Base-by-base conservation (phyloP, 192 early-diverging fungal species). In the Backusella tarrabulga region DNA sequence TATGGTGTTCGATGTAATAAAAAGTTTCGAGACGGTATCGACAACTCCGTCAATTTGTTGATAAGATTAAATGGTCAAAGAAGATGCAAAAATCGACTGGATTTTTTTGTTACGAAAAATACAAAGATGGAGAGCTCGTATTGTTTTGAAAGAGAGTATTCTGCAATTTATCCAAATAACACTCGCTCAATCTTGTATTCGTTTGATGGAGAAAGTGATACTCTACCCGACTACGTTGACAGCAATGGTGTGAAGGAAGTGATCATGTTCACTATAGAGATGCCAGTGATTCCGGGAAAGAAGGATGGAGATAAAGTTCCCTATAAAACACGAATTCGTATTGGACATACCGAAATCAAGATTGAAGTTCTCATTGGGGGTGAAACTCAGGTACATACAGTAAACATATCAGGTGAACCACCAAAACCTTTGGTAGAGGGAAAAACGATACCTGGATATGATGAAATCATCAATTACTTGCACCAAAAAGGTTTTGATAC, bases 1-100 rank as follows among this genome's bases (percentile, higher is more conserved):
- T 83, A 83, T 63, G 82, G 76, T 76, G 76, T 83, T 9, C 56
- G 56, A 60, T 60, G 56, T 8, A 60, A 60, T 26, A 60, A 60
- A 26, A 60, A 60, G 23, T 60, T 60, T 60, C 19, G 56, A 26
- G 56, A 60, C 4, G 21, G 23, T 26, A 26, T 60, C 11, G 56
- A 60, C 11, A 23, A 60, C 19, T 23, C 56, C 12, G 21, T 8
- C 56, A 26, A 60, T 26, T 11, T 60, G 11, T 2, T 60, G 12
- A 9, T 60, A 60, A 26, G 56, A 60, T 2, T 12, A 26, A 26
- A 60, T 3, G 56, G 56, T 2, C 56, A 60, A 60, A 19, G 56
- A 60, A 60, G 23, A 26, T 60, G 56, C 4, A 60, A 3, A 60
- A 60, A 60, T 60, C 21, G 56, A 12, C 23, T 60, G 11, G 56